These are phyloP conservation scores for Fistulinella prunicolor DNA, from an alignment of 768 basidiomycete genomes.

Conservation along the genomic window DNA sequence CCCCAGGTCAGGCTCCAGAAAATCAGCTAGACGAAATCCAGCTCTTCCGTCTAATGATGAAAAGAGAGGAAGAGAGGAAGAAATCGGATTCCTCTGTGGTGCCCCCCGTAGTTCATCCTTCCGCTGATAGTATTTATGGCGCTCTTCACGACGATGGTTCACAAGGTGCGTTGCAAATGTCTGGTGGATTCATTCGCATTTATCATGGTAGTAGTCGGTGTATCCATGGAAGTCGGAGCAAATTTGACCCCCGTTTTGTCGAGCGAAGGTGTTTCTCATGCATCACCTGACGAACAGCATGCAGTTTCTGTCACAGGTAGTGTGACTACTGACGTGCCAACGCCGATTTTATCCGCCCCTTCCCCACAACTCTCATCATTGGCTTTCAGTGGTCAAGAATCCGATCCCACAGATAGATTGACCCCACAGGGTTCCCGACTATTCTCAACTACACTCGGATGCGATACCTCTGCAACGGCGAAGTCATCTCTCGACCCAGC, in stretches of 20 bases:
- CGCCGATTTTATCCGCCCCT: constrained; percentile 11
- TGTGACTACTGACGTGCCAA: constrained; percentile 1
- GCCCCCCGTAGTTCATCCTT: background rate
- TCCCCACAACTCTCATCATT: constrained; percentile 11
- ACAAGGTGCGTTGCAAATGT: constrained; percentile 18
- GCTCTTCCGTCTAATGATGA: constrained; percentile 80
- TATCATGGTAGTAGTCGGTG: constrained; percentile 12
- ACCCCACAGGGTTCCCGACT: constrained; percentile 34
- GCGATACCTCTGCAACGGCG: constrained; percentile 16
- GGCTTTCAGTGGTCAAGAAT: constrained; percentile 13
- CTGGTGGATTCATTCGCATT: constrained; percentile 6
- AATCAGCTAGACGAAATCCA: constrained; percentile 77
- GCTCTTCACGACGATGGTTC: constrained; percentile 8
- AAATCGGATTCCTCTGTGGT: constrained; percentile 27
- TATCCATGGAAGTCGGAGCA: constrained; percentile 6
- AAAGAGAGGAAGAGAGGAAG: constrained; percentile 61
- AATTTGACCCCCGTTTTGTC: constrained; percentile 4
- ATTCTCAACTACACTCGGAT: constrained; percentile 32
- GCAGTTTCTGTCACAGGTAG: background rate
- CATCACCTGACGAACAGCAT: constrained; percentile 16
- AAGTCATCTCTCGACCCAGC: constrained; percentile 40
- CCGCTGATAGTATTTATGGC: constrained; percentile 12
- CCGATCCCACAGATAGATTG: constrained; percentile 18
- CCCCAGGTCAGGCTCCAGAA: constrained; percentile 19
- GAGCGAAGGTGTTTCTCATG: constrained; percentile 12